These are phyloP conservation scores for Salisapilia sapeloensis DNA, from an alignment of 352 stramenopile genomes.

Conservation along the genomic window DNA sequence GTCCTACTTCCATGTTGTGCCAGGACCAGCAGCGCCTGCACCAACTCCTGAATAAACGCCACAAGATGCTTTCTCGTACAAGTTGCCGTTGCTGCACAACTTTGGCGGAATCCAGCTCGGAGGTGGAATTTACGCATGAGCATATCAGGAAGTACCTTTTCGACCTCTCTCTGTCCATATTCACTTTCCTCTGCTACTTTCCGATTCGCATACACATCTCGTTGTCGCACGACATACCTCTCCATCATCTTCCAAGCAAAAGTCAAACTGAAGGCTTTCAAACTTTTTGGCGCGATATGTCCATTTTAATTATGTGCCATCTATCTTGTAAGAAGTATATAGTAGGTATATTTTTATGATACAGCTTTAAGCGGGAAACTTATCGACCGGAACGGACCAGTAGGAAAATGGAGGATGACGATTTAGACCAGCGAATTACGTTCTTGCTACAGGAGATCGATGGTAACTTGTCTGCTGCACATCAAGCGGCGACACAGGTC, in stretches of 20 bases:
- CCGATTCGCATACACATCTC: constrained; percentile 7
- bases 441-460: constrained; percentile 77
- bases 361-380: too few species aligned
- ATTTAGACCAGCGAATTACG: constrained; percentile 62
- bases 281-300: too few species aligned
- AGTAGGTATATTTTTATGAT: not conserved
- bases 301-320: not conserved
- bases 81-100: constrained; percentile 13
- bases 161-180: constrained; percentile 8
- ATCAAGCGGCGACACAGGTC: constrained; percentile 63
- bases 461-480: constrained; percentile 58
- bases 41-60: constrained; percentile 39
- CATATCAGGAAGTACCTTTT: constrained; percentile 19
- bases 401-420: constrained; percentile 41
- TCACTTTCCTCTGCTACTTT: not conserved
- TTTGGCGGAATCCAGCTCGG: constrained; percentile 41
- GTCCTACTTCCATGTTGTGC: constrained; percentile 22
- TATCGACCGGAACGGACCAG: too few species aligned
- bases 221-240: constrained; percentile 3
- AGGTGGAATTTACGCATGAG: constrained; percentile 49
- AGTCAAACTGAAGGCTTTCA: too few species aligned
- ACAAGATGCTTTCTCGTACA: constrained; percentile 22
- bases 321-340: not conserved
- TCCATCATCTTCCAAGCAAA: too few species aligned
- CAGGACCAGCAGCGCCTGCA: constrained; percentile 24